phyloP scores from a whole-genome alignment of 305 asterid species.

The Coffea humblotiana region DNA sequence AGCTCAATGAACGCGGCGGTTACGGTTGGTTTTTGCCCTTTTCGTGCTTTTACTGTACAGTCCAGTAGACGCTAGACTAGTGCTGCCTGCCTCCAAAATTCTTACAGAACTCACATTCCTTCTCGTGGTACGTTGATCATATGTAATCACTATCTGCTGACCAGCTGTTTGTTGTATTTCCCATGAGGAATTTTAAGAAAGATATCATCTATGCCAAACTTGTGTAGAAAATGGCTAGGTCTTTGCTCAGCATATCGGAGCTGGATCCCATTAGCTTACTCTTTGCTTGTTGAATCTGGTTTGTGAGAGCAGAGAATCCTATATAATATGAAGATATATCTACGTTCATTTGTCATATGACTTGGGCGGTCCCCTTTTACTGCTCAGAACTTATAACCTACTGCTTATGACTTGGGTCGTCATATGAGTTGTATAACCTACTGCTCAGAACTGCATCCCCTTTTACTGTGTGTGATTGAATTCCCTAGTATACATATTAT shows the following conservation, averaged over 20 bases:
- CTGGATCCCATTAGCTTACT: neutral
- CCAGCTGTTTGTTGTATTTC: constrained; percentile 46
- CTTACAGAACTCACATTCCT: neutral
- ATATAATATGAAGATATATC: too few relatives aligned
- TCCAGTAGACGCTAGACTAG: neutral
- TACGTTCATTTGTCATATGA: neutral
- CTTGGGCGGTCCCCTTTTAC: neutral
- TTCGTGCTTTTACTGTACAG: neutral
- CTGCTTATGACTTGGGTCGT: neutral
- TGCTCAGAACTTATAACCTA: too few relatives aligned
- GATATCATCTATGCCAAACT: neutral
- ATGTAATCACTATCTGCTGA: constrained; percentile 8
- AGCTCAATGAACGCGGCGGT: constrained; percentile 83
- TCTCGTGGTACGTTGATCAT: neutral
- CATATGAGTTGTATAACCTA: neutral
- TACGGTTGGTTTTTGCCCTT: constrained; percentile 54
- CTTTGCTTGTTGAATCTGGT: neutral
- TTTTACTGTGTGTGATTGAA: neutral
- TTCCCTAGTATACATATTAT: neutral
- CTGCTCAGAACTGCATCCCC: neutral
- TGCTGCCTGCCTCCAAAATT: neutral
- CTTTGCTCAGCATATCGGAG: neutral
- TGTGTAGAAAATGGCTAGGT: neutral
- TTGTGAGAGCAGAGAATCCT: neutral
- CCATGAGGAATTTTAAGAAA: neutral